These are phyloP conservation scores for Cladosporium oxysporum DNA, from an alignment of 2,329 filamentous ascomycete species.

Conservation along the genomic window DNA sequence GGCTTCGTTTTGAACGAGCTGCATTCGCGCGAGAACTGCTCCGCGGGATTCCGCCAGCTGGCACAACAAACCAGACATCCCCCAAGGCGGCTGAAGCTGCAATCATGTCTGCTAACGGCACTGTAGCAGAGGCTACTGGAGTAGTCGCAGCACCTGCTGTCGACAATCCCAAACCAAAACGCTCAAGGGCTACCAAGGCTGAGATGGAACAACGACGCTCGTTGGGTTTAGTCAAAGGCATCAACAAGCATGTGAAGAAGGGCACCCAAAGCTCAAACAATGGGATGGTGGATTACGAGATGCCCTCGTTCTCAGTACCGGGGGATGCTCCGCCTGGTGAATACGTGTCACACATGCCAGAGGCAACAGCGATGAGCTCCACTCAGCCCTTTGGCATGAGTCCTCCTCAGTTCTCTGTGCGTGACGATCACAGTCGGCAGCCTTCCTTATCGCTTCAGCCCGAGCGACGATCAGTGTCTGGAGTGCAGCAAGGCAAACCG, in stretches of 20 bases:
- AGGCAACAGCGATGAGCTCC: background rate
- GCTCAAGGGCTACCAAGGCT: slow-evolving; percentile 2
- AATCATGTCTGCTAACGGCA: slow-evolving; percentile 21
- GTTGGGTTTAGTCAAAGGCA: background rate
- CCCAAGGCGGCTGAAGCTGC: background rate
- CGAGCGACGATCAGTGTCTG: background rate
- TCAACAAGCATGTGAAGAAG: background rate
- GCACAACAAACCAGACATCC: slow-evolving; percentile 25
- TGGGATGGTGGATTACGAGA: slow-evolving; percentile 30
- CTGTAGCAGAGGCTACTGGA: slow-evolving; percentile 23
- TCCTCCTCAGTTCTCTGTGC: background rate
- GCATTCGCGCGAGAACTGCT: slow-evolving; percentile 56
- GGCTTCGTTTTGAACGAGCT: slow-evolving; percentile 53
- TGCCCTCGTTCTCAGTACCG: slow-evolving; percentile 31
- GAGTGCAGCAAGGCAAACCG: slow-evolving; percentile 2
- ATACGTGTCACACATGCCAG: background rate
- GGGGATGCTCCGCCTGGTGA: slow-evolving; percentile 25
- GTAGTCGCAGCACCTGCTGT: background rate
- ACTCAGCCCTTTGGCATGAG: background rate
- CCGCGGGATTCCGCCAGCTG: slow-evolving; percentile 46
- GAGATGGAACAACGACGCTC: slow-evolving; percentile 13
- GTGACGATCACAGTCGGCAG: slow-evolving; percentile 8
- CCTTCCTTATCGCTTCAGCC: slow-evolving; percentile 3
- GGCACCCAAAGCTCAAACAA: background rate
- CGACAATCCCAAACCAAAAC: background rate